Evolutionary conservation across 2,329 filamentous ascomycete species (phyloP), one percentile per base, ranked within the genome.

Genomic region (Rhinocladiella similis): DNA sequence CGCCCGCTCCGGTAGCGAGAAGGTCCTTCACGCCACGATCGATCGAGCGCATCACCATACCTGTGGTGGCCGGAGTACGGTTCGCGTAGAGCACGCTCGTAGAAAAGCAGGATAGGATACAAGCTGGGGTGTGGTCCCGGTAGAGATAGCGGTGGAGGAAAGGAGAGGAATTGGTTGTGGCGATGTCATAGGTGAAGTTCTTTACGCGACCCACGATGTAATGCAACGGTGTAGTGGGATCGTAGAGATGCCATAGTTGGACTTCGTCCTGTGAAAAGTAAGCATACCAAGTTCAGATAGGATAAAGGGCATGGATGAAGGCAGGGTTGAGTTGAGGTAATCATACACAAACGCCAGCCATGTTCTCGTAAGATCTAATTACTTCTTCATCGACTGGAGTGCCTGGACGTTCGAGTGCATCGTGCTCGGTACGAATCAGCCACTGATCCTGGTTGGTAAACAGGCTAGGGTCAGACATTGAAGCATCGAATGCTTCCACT

Each of bases 61-160:
- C 22, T 16, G 47, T 49, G 47, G 27, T 49, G 2, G 20, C 47
- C n/a, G 27, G 22, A n/a, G 47, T 49, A 16, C 47, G 47, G 27
- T 49, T 27, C 18, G 20, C 19, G 19, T 49, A 49, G n/a, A 33
- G 47, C 27, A 35, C 20, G 35, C 47, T 49, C 22, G 27, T 36
- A 19, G 47, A n/a, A 22, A 49, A 49, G 47, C 47, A 49, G 14
- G 47, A 49, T 35, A 49, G 47, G 14, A 35, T 49, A 22, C 47
- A 49, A 33, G 27, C 22, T 5, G 47, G 47, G 13, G 47, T 49
- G 18, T 49, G 27, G 25, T 49, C 47, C 35, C 25, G 35, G 47
- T 49, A 49, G 22, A 49, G 47, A 22, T 49, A 49, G 10, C 47
- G 25, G 13, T 49, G 47, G 22, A 49, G 13, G 27, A 49, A 49